Percentiles rank a stretch among this genome's conserved stretches.
These are phyloP conservation scores for Trifolium subterraneum DNA, from an alignment of 306 rosid species.

Conservation along the genomic window DNA sequence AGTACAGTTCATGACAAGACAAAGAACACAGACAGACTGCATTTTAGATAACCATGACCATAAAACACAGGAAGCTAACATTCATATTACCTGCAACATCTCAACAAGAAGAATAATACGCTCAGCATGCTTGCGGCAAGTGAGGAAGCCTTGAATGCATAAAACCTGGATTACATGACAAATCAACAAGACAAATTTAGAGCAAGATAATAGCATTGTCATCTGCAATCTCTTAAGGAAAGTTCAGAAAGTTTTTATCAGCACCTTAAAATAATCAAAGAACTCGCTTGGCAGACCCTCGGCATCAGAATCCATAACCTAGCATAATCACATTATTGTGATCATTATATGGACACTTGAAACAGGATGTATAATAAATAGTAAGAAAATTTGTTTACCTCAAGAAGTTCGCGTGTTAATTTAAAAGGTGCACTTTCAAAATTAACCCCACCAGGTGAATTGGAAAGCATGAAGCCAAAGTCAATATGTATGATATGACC, in stretches of 20 bases:
- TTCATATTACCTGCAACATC: conserved; percentile 91
- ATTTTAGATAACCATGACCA: conserved; percentile 16
- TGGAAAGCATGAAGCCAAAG: conserved; percentile 99
- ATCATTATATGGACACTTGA: conserved; percentile 12
- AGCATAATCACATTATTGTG: conserved; percentile 44
- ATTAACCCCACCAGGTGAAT: conserved; percentile 99
- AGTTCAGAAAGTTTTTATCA: conserved; percentile 25
- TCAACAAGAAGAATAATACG: conserved; percentile 98
- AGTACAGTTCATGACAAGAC: conserved; percentile 27
- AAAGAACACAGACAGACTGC: conserved; percentile 6
- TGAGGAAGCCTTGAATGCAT: conserved; percentile 99
- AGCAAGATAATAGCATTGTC: conserved; percentile 32
- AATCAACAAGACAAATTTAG: conserved; percentile 37
- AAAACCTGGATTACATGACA: conserved; percentile 70
- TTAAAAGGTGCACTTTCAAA: conserved; percentile 99
- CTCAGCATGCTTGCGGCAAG: conserved; percentile 99
- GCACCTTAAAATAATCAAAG: conserved; percentile 98
- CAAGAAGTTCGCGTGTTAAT: conserved; percentile 94
- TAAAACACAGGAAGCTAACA: conserved; percentile 31
- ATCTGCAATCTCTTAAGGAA: conserved; percentile 33
- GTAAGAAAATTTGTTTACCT: conserved; percentile 58
- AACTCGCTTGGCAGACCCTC: conserved; percentile 99
- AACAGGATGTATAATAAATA: conserved; percentile 26
- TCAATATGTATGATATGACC: conserved; percentile 99
- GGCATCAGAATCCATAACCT: conserved; percentile 99